Evolutionary conservation across 2,329 filamentous ascomycete genomes (phyloP), one percentile per base, ranked within the genome.

Genomic region (Fulvia fulva): DNA sequence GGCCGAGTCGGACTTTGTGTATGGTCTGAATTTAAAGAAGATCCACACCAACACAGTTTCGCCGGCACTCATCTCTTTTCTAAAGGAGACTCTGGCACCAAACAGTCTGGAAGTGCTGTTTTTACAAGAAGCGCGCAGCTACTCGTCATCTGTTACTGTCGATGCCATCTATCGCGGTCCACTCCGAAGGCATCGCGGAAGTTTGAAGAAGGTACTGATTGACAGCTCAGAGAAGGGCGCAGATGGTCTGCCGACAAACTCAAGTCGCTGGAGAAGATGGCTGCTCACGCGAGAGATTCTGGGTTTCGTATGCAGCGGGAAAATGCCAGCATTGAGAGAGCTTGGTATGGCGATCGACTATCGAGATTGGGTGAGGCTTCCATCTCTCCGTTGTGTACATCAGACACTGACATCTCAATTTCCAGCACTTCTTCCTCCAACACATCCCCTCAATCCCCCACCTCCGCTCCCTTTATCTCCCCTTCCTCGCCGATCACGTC

Each of bases 21-120:
- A 86, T 53, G 87, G 87, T 65, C 77, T 94, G 11, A 83, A 82
- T 5, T 75, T 94, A 53, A 91, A 87, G 73, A 83, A 87, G 63
- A 81, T 94, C 14, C 88, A 92, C 67, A 90, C 88, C 1, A 89
- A 94, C 72, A 81, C 80, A 12, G 86, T 89, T 1, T 89, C 88
- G 0, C 77, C 82, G 7, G 79, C 86, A 23, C 76, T 94, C 16
- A 84, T 94, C 55, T 79, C 80, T 1, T 93, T 94, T 68, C 78
- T 94, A 61, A 89, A 87, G 66, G 88, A 92, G 61, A 87, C 88
- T 0, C 78, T 94, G 37, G 87, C 86, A 21, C 90, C 90, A 0
- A 90, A 94, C 71, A 88, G 84, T 26, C 77, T 94, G n/a, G 88
- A 94, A 72, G 86, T 86, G 8, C 78, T 94, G 9, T 91, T 91